These are phyloP conservation scores for Vitellaria paradoxa DNA, from an alignment of 179 eudicot species.

Conservation along the genomic window DNA sequence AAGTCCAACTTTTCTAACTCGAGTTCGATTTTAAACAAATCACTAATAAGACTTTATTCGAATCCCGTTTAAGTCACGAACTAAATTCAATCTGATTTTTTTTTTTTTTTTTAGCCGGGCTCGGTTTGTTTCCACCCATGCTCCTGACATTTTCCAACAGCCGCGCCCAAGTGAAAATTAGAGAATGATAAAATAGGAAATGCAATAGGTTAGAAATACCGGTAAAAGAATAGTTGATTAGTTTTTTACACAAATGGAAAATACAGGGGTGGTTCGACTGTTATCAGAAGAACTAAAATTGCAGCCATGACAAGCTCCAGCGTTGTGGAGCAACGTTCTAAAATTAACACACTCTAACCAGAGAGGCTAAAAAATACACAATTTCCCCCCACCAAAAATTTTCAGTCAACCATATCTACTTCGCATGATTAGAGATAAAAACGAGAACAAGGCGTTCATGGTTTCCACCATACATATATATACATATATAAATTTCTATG, in stretches of 20 bases:
- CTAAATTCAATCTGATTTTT: too few relatives aligned
- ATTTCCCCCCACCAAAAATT: background rate
- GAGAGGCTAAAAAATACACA: background rate
- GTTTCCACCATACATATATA: slow-evolving; percentile 7
- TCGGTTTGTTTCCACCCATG: too few relatives aligned
- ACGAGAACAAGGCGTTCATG: background rate
- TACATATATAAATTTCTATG: background rate
- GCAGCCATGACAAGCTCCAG: background rate
- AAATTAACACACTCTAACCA: background rate
- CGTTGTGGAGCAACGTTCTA: slow-evolving; percentile 9
- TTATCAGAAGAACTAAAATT: background rate
- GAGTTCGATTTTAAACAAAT: too few relatives aligned
- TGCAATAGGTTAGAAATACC: background rate
- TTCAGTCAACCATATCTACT: background rate
- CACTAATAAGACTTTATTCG: too few relatives aligned
- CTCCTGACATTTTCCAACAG: too few relatives aligned
- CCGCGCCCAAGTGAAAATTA: too few relatives aligned
- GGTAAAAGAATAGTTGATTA: background rate
- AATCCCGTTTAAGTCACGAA: too few relatives aligned
- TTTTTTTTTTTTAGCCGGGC: too few relatives aligned
- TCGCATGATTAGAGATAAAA: background rate
- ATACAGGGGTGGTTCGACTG: background rate
- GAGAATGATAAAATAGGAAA: background rate
- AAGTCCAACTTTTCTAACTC: too few relatives aligned
- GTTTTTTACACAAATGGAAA: background rate